A percentile compares a stretch with the other conserved stretches of the same genome.
phyloP scores from a whole-genome alignment of 164 flowering plant genomes.

The Platanus orientalis region DNA sequence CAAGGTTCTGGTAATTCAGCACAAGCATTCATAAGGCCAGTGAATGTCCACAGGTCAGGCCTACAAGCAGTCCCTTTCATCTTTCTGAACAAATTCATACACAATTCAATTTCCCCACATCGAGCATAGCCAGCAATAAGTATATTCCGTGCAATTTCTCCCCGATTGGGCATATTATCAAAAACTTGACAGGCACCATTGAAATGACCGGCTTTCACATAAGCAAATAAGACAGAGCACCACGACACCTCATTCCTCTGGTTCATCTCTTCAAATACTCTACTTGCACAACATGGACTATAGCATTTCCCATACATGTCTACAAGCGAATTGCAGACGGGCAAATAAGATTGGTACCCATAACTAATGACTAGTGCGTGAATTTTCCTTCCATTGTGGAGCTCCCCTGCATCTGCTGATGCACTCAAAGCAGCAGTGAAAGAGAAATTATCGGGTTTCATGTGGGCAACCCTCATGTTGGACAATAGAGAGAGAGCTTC shows the following conservation, averaged over 20 bases:
- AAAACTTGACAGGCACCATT: conserved; percentile 33
- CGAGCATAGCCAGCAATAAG: conserved; percentile 48
- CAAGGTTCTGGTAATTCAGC: conserved; percentile 26
- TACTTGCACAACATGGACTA: conserved; percentile 29
- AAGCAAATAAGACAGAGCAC: conserved; percentile 67
- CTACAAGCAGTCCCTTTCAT: conserved; percentile 30
- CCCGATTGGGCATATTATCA: conserved; percentile 42
- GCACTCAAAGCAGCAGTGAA: conserved; percentile 55
- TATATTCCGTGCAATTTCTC: conserved; percentile 53
- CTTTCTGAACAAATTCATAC: conserved; percentile 39
- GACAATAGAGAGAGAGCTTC: conserved; percentile 43
- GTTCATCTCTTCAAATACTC: conserved; percentile 47
- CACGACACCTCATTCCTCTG: conserved; percentile 53
- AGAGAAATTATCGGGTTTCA: conserved; percentile 49
- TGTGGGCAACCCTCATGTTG: conserved; percentile 38
- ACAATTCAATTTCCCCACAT: conserved; percentile 32
- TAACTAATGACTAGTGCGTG: conserved; percentile 43
- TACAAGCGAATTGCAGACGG: conserved; percentile 59
- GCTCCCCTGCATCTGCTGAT: conserved; percentile 26
- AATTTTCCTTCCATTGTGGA: conserved; percentile 38
- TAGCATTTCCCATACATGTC: conserved; percentile 76
- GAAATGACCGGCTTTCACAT: conserved; percentile 35
- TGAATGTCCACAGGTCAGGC: conserved; percentile 61
- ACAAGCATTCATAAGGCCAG: conserved; percentile 54
- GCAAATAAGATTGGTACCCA: conserved; percentile 42